These are phyloP conservation scores for Malassezia slooffiae DNA, from an alignment of 1,284 basidiomycete genomes.

Conservation along the genomic window DNA sequence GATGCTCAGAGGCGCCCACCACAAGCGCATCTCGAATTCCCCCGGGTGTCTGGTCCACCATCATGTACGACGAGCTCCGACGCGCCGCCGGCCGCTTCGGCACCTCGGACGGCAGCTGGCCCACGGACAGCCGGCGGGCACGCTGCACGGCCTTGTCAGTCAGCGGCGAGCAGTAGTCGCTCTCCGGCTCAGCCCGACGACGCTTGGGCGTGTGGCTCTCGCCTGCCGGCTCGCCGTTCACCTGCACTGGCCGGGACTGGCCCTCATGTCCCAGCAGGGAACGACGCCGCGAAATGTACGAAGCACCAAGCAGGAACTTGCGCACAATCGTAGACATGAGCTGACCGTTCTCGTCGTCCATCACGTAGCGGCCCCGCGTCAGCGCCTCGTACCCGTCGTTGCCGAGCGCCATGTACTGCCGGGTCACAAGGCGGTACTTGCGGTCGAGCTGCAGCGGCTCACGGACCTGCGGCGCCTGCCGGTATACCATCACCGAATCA, in stretches of 20 bases:
- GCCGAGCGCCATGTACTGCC: constrained; percentile 60
- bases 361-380: constrained; percentile 58
- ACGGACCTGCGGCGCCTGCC: constrained; percentile 15
- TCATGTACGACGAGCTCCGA: too few relatives aligned
- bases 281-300: constrained; percentile 26
- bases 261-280: constrained; percentile 16
- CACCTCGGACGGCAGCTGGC: too few relatives aligned
- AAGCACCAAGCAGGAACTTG: constrained; percentile 64
- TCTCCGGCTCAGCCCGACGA: not conserved
- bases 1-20: constrained; percentile 29
- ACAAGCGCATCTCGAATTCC: constrained; percentile 31
- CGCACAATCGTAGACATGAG: constrained; percentile 71
- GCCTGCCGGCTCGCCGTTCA: too few relatives aligned
- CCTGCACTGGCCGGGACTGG: too few relatives aligned
- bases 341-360: constrained; percentile 74
- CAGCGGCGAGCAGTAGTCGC: not conserved
- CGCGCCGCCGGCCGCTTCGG: too few relatives aligned
- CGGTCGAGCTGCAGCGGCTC: constrained; percentile 24
- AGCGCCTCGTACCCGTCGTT: constrained; percentile 69
- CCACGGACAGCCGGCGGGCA: too few relatives aligned
- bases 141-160: constrained; percentile 7
- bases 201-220: too few relatives aligned
- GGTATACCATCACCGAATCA: constrained; percentile 18
- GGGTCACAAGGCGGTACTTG: constrained; percentile 62
- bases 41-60: constrained; percentile 29